Conservation (phyloP, 805 yeast genomes). For the Metahyphopichia silvanorum region DNA sequence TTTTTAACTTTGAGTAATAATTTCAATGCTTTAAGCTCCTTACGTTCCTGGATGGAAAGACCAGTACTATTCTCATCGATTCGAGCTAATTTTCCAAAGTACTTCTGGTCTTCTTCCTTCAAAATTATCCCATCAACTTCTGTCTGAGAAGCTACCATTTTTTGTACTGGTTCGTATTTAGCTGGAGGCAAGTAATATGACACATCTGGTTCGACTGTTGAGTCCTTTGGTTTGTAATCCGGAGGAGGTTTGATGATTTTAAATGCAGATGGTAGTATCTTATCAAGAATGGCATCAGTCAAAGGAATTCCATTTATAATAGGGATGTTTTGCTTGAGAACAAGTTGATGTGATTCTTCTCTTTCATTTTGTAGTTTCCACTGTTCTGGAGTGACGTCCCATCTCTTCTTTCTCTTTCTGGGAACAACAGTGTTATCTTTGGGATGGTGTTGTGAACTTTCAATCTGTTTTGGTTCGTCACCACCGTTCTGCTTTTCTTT, state of each 20-base stretch:
- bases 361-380: constrained; percentile 9
- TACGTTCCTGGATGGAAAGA: constrained; percentile 49
- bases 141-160: constrained; percentile 48
- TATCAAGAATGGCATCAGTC: constrained; percentile 45
- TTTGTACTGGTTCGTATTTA: constrained; percentile 17
- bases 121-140: constrained; percentile 65
- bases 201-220: constrained; percentile 30
- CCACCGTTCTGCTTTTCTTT: constrained; percentile 14
- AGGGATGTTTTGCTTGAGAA: constrained; percentile 17
- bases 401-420: constrained; percentile 32
- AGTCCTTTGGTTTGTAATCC: constrained; percentile 30
- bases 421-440: constrained; percentile 5
- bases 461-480: constrained; percentile 8
- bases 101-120: constrained; percentile 66
- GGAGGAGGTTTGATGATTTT: constrained; percentile 41
- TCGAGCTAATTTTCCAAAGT: constrained; percentile 57
- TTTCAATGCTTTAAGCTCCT: constrained; percentile 59
- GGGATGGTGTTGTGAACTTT: constrained; percentile 6
- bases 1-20: constrained; percentile 71
- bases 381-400: constrained; percentile 44
- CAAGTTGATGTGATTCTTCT: constrained; percentile 8
- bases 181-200: constrained; percentile 55
- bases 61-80: constrained; percentile 22
- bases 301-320: constrained; percentile 30
- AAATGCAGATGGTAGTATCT: constrained; percentile 53